Evolutionary conservation across 2,329 filamentous ascomycete genomes (phyloP).

Genomic region (Sordariomycetes sp.): DNA sequence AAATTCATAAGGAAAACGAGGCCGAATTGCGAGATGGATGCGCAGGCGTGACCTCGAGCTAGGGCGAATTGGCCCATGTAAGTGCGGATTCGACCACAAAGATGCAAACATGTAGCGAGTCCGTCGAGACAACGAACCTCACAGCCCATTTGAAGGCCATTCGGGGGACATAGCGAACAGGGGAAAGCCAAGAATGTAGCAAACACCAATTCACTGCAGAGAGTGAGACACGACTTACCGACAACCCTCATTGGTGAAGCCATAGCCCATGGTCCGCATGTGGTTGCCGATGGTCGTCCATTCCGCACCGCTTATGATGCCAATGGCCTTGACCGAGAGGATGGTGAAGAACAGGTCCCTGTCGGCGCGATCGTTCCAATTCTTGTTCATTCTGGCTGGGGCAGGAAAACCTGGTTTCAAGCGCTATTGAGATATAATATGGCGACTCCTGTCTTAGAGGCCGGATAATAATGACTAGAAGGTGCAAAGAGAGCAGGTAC

Average conservation of each 20-base stretch:
- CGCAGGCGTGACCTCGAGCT: too few relatives aligned
- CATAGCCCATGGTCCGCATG: constrained; percentile 48
- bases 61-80: too few relatives aligned
- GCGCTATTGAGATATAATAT: not conserved
- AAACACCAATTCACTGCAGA: not conserved
- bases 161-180: not conserved
- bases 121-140: not conserved
- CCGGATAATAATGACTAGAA: not conserved
- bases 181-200: not conserved
- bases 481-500: not conserved
- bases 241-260: constrained; percentile 55
- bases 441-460: not conserved
- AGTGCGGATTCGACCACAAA: not conserved
- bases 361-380: constrained; percentile 51
- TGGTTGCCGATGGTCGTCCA: constrained; percentile 52
- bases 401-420: not conserved
- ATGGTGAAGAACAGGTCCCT: constrained; percentile 56
- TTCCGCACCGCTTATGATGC: constrained; percentile 51
- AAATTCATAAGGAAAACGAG: too few relatives aligned
- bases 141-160: not conserved
- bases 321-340: constrained; percentile 51
- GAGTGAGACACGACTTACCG: constrained; percentile 33
- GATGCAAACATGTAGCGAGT: not conserved
- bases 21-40: too few relatives aligned
- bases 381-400: constrained; percentile 39